Percentiles rank a stretch among this genome's conserved stretches.
phyloP scores from a whole-genome alignment of 805 yeast genomes.

The Starmerella lactis-condensi region DNA sequence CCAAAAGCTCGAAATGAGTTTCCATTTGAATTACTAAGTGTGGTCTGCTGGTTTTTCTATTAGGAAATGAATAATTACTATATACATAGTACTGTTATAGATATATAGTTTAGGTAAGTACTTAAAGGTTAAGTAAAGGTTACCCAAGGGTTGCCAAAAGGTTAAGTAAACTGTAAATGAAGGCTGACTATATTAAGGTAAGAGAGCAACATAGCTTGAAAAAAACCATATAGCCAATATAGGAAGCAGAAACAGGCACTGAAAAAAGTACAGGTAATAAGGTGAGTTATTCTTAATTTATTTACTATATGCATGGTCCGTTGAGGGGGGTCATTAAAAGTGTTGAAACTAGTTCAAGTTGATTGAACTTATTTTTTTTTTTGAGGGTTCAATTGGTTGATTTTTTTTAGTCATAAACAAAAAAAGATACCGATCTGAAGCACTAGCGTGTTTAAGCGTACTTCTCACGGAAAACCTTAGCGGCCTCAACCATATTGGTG shows the following conservation, averaged over 20 bases:
- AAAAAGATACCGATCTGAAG: no score
- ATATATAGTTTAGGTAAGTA: no score
- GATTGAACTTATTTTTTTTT: background rate
- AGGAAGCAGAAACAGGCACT: background rate
- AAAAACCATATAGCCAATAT: background rate
- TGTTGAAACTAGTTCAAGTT: conserved; percentile 12
- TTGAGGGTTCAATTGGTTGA: background rate
- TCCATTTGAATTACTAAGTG: background rate
- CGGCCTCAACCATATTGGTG: conserved; percentile 98
- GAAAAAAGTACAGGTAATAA: background rate
- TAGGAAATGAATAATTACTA: no score
- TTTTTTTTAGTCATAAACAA: background rate
- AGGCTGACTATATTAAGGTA: conserved; percentile 1
- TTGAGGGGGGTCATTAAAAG: conserved; percentile 18
- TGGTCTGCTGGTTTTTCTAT: no score
- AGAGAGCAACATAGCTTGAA: no score
- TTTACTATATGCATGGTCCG: conserved; percentile 15
- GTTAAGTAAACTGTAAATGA: no score
- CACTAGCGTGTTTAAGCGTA: conserved; percentile 19
- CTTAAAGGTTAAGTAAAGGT: no score
- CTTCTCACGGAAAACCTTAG: conserved; percentile 75
- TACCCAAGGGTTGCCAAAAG: no score
- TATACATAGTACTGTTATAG: no score
- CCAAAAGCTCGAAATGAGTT: conserved; percentile 10
- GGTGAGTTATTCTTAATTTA: background rate